These are phyloP conservation scores for Serpula lacrymans DNA, from an alignment of 768 basidiomycete genomes.

Conservation along the genomic window DNA sequence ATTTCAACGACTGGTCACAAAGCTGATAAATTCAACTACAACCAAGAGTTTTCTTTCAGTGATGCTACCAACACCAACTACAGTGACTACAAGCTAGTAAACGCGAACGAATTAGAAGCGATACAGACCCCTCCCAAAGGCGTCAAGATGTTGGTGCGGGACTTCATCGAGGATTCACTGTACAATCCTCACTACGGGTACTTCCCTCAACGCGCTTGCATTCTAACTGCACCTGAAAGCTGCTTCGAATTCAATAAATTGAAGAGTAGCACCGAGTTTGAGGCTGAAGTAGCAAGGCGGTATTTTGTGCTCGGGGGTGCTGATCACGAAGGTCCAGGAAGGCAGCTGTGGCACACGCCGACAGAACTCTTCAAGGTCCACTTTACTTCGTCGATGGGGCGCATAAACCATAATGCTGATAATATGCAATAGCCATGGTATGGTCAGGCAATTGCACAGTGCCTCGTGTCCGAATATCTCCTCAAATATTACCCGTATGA, in stretches of 20 bases:
- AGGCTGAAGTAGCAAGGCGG: conserved; percentile 71
- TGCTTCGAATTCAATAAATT: conserved; percentile 68
- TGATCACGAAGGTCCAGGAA: conserved; percentile 63
- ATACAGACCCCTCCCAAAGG: conserved; percentile 60
- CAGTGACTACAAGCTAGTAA: conserved; percentile 53
- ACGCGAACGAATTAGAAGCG: conserved; percentile 65
- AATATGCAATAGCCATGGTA: conserved; percentile 75
- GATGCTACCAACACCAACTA: conserved; percentile 42
- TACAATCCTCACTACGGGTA: conserved; percentile 99
- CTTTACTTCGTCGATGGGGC: conserved; percentile 6
- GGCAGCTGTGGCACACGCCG: conserved; percentile 98
- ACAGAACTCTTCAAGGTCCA: conserved; percentile 93
- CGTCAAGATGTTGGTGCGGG: conserved; percentile 92
- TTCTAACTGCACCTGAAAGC: conserved; percentile 65
- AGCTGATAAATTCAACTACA: conserved; percentile 87
- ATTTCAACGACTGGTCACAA: too few relatives aligned
- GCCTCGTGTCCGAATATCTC: conserved; percentile 88
- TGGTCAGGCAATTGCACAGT: conserved; percentile 85
- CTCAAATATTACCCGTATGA: conserved; percentile 95
- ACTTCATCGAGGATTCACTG: conserved; percentile 94
- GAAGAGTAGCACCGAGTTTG: conserved; percentile 71
- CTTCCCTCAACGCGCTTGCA: conserved; percentile 89
- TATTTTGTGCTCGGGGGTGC: conserved; percentile 72
- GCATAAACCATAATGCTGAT: neutral
- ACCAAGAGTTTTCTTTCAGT: conserved; percentile 54